Base-by-base conservation (phyloP, 2,329 filamentous ascomycete species). In the Aspergillus sp. region DNA sequence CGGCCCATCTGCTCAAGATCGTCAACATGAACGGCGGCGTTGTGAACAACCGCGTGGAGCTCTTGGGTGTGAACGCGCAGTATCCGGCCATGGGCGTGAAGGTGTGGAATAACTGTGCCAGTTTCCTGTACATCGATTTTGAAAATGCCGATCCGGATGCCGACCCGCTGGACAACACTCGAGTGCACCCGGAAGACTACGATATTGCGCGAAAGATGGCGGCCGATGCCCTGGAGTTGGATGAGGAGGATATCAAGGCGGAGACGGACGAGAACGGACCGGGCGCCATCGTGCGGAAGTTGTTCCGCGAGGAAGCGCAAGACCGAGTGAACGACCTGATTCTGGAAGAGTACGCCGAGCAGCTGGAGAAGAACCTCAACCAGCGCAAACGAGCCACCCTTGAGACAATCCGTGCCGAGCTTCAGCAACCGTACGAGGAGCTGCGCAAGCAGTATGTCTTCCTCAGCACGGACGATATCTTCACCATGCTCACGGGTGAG, bases 141-240 rank as follows among this genome's bases (percentile, higher is more conserved):
- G 93, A 97, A 65, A 84, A 87, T n/a, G 87, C 88, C 14, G 92
- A 91, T 67, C 84, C 88, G 1, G 85, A 90, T 14, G 91, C 93
- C 0, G 95, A 99, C 73, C 96, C 96, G 59, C 83, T 99, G 26
- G 95, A 99, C 77, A 96, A 95, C 73, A 99, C 95, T 51, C 90
- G 95, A 80, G 92, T 99, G 18, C 95, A 99, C 71, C 95, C 95
- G 1, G 95, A 99, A 80, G 95, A 99, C 73, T 99, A 99, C 76
- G 95, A 99, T 67, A 88, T 99, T 62, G 95, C 92, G 52, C 91
- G 94, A 67, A 99, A 99, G 79, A 98, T 99, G 89, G 95, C 95
- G 20, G 95, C 95, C 3, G 95, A 99, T 81, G 95, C 95, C 16
- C 82, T 99, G 52, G 94, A 97, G 73, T 84, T 99, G 66, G 95